Evolutionary conservation across 1,139 yeast genomes (phyloP).

Genomic region (Hansenula lynferdii): DNA sequence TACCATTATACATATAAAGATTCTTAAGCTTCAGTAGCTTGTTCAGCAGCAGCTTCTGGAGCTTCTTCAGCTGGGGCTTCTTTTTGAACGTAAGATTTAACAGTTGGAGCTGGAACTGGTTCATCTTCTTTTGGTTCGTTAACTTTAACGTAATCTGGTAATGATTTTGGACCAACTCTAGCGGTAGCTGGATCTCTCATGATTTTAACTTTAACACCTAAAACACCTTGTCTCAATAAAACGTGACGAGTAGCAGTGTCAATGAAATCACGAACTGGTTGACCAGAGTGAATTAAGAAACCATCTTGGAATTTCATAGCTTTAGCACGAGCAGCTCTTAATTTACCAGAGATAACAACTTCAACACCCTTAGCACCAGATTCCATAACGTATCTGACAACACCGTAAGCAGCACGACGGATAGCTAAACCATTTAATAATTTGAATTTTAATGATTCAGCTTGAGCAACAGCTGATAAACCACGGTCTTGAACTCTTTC

Average conservation of each 20-base stretch:
- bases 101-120: conserved; percentile 80
- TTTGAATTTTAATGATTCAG: conserved; percentile 98
- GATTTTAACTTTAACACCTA: conserved; percentile 99
- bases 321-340: conserved; percentile 99
- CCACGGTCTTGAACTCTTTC: conserved; percentile 99
- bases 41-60: conserved; percentile 26
- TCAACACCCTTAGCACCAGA: conserved; percentile 99
- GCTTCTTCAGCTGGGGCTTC: conserved; percentile 26
- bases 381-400: conserved; percentile 99
- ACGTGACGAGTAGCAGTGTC: conserved; percentile 99
- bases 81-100: conserved; percentile 62
- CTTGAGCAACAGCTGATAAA: conserved; percentile 99
- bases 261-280: conserved; percentile 98
- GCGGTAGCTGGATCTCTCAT: conserved; percentile 98
- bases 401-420: conserved; percentile 99
- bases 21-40: conserved; percentile 18
- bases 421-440: conserved; percentile 98
- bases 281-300: conserved; percentile 99
- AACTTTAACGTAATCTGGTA: conserved; percentile 96
- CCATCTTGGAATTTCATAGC: conserved; percentile 99
- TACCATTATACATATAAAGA: background rate
- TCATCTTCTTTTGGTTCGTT: conserved; percentile 98
- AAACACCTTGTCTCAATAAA: conserved; percentile 99
- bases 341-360: conserved; percentile 98
- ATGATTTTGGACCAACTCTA: conserved; percentile 84